Percentiles rank a stretch among this genome's conserved stretches.
Evolutionary conservation across 306 rosid species (phyloP).

Genomic region (Hippophae tibetana): DNA sequence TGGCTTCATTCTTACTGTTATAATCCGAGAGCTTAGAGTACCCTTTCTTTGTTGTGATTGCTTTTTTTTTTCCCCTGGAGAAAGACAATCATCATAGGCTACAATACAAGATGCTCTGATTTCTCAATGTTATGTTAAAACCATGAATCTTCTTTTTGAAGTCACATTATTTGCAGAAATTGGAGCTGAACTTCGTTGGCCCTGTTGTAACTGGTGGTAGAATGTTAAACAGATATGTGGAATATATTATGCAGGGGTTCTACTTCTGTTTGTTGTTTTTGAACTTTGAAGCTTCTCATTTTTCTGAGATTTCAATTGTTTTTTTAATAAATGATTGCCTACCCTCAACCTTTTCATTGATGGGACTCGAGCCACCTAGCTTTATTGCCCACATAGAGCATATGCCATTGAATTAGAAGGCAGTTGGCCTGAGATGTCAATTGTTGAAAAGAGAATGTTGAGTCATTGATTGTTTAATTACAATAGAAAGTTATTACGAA

Average conservation of each 20-base stretch:
- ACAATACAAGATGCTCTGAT: neutral
- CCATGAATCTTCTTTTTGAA: slow-evolving; percentile 8
- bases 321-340: neutral
- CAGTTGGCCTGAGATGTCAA: too few species aligned
- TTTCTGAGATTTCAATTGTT: neutral
- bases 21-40: slow-evolving; percentile 27
- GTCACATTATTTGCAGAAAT: slow-evolving; percentile 10
- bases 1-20: slow-evolving; percentile 29
- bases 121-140: neutral
- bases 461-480: too few species aligned
- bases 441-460: too few species aligned
- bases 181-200: slow-evolving; percentile 13
- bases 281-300: neutral
- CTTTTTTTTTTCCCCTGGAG: slow-evolving; percentile 21
- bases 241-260: too few species aligned
- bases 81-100: neutral
- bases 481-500: too few species aligned
- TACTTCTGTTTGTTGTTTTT: neutral
- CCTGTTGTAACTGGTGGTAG: slow-evolving; percentile 8
- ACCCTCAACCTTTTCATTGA: neutral
- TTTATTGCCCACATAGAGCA: neutral
- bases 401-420: too few species aligned
- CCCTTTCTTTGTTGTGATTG: slow-evolving; percentile 14
- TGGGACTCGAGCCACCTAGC: neutral
- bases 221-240: slow-evolving; percentile 7